These are phyloP conservation scores for Prunus persica DNA, from an alignment of 306 rosid species.

Conservation along the genomic window Prunus_persica_NCBIv2 NC_034009.1:28890501-28891000, in stretches of 20 bases:
- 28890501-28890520: constrained; percentile 10
- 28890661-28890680: constrained; percentile 35
- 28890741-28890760: constrained; percentile 1
- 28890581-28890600: constrained; percentile 55
- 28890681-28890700: constrained; percentile 71
- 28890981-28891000: constrained; percentile 31
- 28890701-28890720: constrained; percentile 39
- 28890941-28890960: constrained; percentile 29
- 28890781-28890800: constrained; percentile 1
- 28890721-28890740: constrained; percentile 22
- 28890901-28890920: background rate
- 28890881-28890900: background rate
- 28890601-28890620: constrained; percentile 24
- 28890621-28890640: constrained; percentile 28
- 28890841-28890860: background rate
- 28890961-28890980: constrained; percentile 40
- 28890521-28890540: background rate
- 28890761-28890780: background rate
- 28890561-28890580: constrained; percentile 49
- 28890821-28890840: background rate
- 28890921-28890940: background rate
- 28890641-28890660: constrained; percentile 32
- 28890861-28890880: background rate
- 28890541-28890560: constrained; percentile 6
- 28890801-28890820: background rate